Percentiles rank a stretch among this genome's conserved stretches.
Conservation (phyloP, 192 early-diverging fungal genomes). For the Entomortierella parvispora region DNA sequence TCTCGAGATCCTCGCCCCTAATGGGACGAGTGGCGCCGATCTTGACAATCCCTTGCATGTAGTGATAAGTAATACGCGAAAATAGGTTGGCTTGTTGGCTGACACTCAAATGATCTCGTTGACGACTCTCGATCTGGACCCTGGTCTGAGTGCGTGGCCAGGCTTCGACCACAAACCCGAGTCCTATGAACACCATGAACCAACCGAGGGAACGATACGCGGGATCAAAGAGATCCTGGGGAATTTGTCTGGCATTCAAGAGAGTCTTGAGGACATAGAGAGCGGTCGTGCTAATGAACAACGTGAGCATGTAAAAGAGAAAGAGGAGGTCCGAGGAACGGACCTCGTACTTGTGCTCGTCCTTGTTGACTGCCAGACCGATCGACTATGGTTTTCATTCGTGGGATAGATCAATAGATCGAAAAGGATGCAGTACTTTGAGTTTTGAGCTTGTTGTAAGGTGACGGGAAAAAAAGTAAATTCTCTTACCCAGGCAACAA, state of each 20-base stretch:
- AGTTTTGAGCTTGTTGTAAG: not conserved
- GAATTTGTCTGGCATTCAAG: not conserved
- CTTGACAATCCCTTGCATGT: not conserved
- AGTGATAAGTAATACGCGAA: constrained; percentile 8
- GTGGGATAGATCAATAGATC: not conserved
- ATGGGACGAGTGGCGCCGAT: not conserved
- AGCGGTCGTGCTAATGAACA: not conserved
- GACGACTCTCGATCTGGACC: constrained; percentile 15
- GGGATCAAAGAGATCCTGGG: too few species aligned
- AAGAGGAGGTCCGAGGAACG: constrained; percentile 4
- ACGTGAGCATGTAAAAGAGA: not conserved
- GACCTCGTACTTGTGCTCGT: constrained; percentile 9
- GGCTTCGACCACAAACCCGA: constrained; percentile 4
- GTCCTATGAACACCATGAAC: not conserved
- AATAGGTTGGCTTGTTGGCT: constrained; percentile 4
- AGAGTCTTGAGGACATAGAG: constrained; percentile 8
- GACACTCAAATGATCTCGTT: not conserved
- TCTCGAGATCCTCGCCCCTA: not conserved
- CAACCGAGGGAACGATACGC: not conserved
- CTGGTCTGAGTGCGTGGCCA: not conserved
- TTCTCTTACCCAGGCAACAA: constrained; percentile 4
- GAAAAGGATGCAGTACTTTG: too few species aligned
- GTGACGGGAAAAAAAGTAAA: not conserved
- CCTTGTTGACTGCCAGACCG: not conserved
- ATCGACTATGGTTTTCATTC: not conserved